Percentiles rank a stretch among this genome's conserved stretches.
Conservation (phyloP, 1,284 basidiomycete genomes). For the Entoloma clypeatum region DNA sequence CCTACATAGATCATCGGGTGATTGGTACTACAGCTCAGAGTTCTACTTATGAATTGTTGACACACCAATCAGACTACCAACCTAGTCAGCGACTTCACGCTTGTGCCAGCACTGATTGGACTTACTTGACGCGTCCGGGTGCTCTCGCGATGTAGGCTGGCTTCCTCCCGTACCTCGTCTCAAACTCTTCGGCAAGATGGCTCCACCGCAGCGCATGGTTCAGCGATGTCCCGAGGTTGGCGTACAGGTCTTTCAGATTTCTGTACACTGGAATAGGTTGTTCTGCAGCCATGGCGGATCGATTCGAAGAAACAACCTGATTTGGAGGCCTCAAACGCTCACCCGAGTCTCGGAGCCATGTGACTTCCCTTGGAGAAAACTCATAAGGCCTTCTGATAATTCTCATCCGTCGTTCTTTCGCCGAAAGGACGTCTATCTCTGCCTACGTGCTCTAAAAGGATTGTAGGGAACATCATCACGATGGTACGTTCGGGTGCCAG, state of each 20-base stretch:
- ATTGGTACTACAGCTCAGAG: neutral
- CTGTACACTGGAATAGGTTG: constrained; percentile 64
- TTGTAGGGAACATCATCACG: too few relatives aligned
- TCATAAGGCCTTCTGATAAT: too few relatives aligned
- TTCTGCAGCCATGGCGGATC: constrained; percentile 47
- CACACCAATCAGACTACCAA: constrained; percentile 39
- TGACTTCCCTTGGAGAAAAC: too few relatives aligned
- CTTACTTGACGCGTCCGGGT: constrained; percentile 82
- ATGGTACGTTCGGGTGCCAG: too few relatives aligned
- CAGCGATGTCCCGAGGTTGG: constrained; percentile 51
- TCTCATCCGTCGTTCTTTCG: too few relatives aligned
- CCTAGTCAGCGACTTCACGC: constrained; percentile 13
- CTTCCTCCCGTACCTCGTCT: constrained; percentile 58
- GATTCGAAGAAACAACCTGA: neutral
- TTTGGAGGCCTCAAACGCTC: too few relatives aligned
- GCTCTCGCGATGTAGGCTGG: constrained; percentile 75
- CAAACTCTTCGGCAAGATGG: constrained; percentile 59
- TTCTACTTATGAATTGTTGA: neutral
- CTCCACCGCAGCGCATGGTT: constrained; percentile 66
- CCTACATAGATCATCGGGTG: constrained; percentile 39
- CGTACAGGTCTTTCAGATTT: constrained; percentile 57
- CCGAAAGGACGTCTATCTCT: too few relatives aligned
- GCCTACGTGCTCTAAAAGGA: too few relatives aligned
- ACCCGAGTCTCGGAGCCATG: too few relatives aligned
- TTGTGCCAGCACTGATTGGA: constrained; percentile 8